Conservation (phyloP, 805 yeast genomes). For the Wickerhamiella siamensis region DNA sequence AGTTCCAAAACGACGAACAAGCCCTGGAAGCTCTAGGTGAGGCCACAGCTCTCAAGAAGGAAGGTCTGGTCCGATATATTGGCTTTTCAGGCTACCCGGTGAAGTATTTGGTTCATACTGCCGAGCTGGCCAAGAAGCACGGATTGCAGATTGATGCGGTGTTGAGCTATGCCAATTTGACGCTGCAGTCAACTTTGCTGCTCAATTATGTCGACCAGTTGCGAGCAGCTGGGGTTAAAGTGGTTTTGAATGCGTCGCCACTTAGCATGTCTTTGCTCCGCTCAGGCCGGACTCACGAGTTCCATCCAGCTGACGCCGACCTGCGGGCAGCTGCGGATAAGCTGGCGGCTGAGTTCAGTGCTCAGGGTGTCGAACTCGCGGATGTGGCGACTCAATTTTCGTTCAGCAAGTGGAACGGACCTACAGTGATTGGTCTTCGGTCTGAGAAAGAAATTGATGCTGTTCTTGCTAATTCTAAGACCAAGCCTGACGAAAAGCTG, state of each 20-base stretch:
- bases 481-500: slow-evolving; percentile 24
- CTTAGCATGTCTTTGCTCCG: slow-evolving; percentile 77
- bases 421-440: slow-evolving; percentile 70
- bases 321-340: slow-evolving; percentile 33
- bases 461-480: slow-evolving; percentile 46
- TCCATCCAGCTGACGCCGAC: slow-evolving; percentile 66
- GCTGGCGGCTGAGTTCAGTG: slow-evolving; percentile 34
- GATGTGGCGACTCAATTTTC: slow-evolving; percentile 73
- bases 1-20: slow-evolving; percentile 46
- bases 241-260: slow-evolving; percentile 70
- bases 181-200: slow-evolving; percentile 57
- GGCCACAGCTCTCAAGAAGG: slow-evolving; percentile 42
- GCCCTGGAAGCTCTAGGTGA: slow-evolving; percentile 50
- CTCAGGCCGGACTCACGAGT: slow-evolving; percentile 47
- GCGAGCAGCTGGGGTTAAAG: slow-evolving; percentile 36
- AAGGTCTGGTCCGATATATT: slow-evolving; percentile 47
- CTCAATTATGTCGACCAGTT: slow-evolving; percentile 36
- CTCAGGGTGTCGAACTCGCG: slow-evolving; percentile 50
- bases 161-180: slow-evolving; percentile 67
- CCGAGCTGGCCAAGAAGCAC: slow-evolving; percentile 25
- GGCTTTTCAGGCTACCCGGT: slow-evolving; percentile 88
- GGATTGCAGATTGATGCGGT: slow-evolving; percentile 61
- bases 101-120: slow-evolving; percentile 43
- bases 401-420: slow-evolving; percentile 46
- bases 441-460: slow-evolving; percentile 43